Evolutionary conservation across 2,329 filamentous ascomycete genomes (phyloP).

Genomic region (Seiridium cupressi): DNA sequence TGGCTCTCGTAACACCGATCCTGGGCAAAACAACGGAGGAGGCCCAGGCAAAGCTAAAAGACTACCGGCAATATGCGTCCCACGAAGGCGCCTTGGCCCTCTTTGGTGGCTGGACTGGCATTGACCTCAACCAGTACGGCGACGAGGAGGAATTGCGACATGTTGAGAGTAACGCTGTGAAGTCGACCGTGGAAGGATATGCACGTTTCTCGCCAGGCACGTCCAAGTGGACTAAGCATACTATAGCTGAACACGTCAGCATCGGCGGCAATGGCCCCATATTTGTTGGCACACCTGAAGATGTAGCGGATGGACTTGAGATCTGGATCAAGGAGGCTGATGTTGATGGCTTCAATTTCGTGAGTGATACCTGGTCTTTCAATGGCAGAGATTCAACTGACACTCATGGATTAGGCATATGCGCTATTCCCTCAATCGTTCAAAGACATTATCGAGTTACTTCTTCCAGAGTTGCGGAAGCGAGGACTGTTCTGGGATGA

Average conservation of each 20-base stretch:
- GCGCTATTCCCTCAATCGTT: slow-evolving; percentile 67
- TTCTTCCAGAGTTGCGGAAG: slow-evolving; percentile 61
- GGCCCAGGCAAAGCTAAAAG: slow-evolving; percentile 60
- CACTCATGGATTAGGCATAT: slow-evolving; percentile 45
- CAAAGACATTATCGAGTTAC: slow-evolving; percentile 63
- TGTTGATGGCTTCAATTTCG: slow-evolving; percentile 74
- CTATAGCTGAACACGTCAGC: slow-evolving; percentile 65
- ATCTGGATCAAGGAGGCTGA: slow-evolving; percentile 67
- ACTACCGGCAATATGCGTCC: slow-evolving; percentile 59
- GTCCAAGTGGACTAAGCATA: slow-evolving; percentile 70
- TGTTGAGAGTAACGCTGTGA: slow-evolving; percentile 37
- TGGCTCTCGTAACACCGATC: slow-evolving; percentile 65
- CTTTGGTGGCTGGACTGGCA: slow-evolving; percentile 73
- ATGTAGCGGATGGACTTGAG: slow-evolving; percentile 67
- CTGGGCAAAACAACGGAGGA: slow-evolving; percentile 65
- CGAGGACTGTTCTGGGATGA: slow-evolving; percentile 58
- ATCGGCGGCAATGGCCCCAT: slow-evolving; percentile 67
- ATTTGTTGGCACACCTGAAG: slow-evolving; percentile 60
- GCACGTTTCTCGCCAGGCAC: slow-evolving; percentile 56
- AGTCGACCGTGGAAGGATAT: slow-evolving; percentile 55
- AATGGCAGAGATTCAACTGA: background rate
- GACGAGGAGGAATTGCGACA: slow-evolving; percentile 37
- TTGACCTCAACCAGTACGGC: slow-evolving; percentile 39
- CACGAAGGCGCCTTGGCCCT: slow-evolving; percentile 64
- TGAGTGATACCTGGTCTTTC: slow-evolving; percentile 32